phyloP scores from a whole-genome alignment of 129 eudicot species.

The Centella asiatica region DNA sequence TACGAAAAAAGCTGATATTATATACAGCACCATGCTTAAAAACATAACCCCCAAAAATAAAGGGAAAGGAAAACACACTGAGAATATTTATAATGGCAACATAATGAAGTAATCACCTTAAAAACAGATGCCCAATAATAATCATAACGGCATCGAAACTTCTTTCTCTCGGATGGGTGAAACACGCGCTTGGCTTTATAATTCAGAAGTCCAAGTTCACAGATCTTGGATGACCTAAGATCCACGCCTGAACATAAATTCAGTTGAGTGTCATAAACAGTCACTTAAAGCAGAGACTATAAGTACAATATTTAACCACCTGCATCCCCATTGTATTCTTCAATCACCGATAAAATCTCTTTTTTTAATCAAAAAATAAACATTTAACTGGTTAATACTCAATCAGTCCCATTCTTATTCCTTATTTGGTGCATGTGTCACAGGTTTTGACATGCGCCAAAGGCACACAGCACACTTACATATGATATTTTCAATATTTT shows the following conservation, averaged over 20 bases:
- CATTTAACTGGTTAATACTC: background rate
- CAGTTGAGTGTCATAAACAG: background rate
- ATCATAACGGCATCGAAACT: conserved; percentile 89
- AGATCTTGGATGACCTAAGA: conserved; percentile 83
- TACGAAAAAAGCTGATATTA: no score
- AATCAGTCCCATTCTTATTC: background rate
- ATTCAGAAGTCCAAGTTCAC: conserved; percentile 88
- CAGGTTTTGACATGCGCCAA: background rate
- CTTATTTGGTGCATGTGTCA: background rate
- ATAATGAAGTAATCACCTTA: conserved; percentile 41
- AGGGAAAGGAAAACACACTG: background rate
- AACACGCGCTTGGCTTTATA: conserved; percentile 90
- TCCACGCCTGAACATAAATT: conserved; percentile 71
- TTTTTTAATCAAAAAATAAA: background rate
- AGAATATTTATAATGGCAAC: background rate
- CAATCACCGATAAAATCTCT: background rate
- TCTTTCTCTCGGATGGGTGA: conserved; percentile 79
- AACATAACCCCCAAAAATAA: no score
- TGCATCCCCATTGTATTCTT: background rate
- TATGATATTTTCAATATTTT: no score
- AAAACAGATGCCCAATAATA: conserved; percentile 97
- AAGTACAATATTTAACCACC: background rate
- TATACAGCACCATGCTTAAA: no score
- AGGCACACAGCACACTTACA: background rate
- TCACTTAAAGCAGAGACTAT: conserved; percentile 4